Evolutionary conservation across 148 eudicot species (phyloP).

Genomic region (Arctostaphylos glauca): DNA sequence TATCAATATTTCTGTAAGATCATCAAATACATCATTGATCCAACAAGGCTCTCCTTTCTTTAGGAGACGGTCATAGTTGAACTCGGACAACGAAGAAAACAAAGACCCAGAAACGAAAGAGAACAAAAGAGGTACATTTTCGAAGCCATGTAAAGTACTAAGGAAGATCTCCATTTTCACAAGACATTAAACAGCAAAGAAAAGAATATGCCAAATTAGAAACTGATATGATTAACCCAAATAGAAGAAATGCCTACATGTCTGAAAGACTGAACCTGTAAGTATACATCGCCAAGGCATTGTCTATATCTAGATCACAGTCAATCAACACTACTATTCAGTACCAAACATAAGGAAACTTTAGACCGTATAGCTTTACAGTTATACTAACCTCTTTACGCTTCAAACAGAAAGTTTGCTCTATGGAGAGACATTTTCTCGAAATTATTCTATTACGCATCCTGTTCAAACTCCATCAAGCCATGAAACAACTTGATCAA

Average conservation of each 20-base stretch:
- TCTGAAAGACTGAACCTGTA: too few relatives aligned
- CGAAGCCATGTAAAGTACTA: not conserved
- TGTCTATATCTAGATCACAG: not conserved
- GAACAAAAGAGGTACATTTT: not conserved
- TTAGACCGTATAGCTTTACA: constrained; percentile 13
- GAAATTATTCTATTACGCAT: constrained; percentile 16
- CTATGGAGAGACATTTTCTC: not conserved
- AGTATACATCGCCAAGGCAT: constrained; percentile 5
- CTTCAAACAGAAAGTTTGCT: constrained; percentile 15
- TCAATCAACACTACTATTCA: not conserved
- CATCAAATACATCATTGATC: not conserved
- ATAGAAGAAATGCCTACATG: not conserved
- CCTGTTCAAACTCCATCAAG: constrained; percentile 53
- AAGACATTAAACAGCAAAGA: not conserved
- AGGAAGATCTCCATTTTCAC: not conserved
- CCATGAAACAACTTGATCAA: constrained; percentile 81
- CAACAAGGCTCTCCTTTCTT: not conserved
- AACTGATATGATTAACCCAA: not conserved
- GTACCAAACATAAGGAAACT: not conserved
- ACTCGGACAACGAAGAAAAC: not conserved
- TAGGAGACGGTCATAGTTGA: not conserved
- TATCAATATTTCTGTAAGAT: not conserved
- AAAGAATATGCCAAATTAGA: not conserved
- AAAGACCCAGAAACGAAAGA: not conserved
- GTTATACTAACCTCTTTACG: constrained; percentile 14